phyloP scores from a whole-genome alignment of 805 yeast genomes.

The Cyberlindnera xylosilytica region DNA sequence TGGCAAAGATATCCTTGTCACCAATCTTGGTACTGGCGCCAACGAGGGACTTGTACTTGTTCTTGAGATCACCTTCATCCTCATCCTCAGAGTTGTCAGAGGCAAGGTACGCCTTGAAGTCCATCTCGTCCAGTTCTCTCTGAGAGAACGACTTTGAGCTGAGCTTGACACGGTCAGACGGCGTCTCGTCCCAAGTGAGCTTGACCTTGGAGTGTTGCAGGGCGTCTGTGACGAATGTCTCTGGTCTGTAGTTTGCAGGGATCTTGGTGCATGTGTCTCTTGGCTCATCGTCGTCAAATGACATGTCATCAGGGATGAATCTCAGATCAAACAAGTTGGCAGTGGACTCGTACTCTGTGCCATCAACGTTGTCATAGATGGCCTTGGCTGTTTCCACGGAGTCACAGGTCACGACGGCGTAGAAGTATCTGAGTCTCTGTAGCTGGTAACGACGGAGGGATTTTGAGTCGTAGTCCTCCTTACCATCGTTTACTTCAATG shows the following conservation, averaged over 20 bases:
- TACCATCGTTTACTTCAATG: conserved; percentile 78
- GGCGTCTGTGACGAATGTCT: conserved; percentile 86
- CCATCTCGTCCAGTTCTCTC: conserved; percentile 86
- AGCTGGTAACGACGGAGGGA: conserved; percentile 86
- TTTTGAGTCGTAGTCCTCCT: conserved; percentile 78
- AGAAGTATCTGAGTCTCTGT: conserved; percentile 88
- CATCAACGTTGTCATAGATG: conserved; percentile 87
- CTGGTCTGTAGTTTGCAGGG: conserved; percentile 79
- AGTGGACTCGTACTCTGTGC: conserved; percentile 92
- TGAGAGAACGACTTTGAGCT: conserved; percentile 82
- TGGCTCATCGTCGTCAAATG: conserved; percentile 73
- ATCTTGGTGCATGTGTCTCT: conserved; percentile 69
- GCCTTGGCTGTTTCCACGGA: conserved; percentile 62
- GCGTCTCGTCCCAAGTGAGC: conserved; percentile 98
- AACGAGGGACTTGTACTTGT: conserved; percentile 60
- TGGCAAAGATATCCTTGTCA: conserved; percentile 32
- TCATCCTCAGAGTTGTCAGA: conserved; percentile 59
- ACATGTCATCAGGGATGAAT: conserved; percentile 91
- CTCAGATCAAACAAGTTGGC: conserved; percentile 92
- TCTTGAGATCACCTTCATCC: conserved; percentile 34
- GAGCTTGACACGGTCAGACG: conserved; percentile 76
- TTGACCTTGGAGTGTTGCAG: conserved; percentile 94
- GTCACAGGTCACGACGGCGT: conserved; percentile 87
- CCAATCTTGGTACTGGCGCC: conserved; percentile 39
- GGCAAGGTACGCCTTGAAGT: conserved; percentile 88